Percentiles rank a stretch among this genome's conserved stretches.
Evolutionary conservation across 2,329 filamentous ascomycete genomes (phyloP).

Genomic region (Colletotrichum sp.): DNA sequence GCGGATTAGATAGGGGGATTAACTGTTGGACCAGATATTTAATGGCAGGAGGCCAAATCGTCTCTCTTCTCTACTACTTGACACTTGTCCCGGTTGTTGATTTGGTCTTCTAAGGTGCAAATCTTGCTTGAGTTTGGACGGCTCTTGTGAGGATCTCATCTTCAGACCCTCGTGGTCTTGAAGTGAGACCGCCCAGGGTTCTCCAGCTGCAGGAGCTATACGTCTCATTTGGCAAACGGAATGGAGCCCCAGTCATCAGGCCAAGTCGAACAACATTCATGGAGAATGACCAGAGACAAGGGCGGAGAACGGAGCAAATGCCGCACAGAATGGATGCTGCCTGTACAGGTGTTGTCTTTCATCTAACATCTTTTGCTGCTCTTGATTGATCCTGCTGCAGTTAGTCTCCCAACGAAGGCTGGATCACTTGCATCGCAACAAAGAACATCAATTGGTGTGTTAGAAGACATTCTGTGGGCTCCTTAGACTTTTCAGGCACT

Average conservation of each 20-base stretch:
- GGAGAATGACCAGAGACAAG: background rate
- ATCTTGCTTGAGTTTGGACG: background rate
- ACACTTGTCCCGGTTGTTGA: background rate
- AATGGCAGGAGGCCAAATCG: constrained; percentile 17
- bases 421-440: background rate
- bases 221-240: background rate
- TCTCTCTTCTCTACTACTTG: constrained; percentile 15
- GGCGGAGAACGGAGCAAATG: background rate
- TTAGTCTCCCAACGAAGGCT: background rate
- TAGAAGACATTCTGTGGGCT: background rate
- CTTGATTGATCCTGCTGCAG: background rate
- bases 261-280: background rate
- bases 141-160: background rate
- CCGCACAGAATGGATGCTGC: background rate
- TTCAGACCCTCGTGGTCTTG: background rate
- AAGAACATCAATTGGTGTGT: background rate
- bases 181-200: background rate
- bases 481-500: background rate
- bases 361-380: background rate
- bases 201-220: background rate
- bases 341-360: background rate
- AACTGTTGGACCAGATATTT: background rate
- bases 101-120: background rate
- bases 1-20: background rate
- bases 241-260: background rate